Evolutionary conservation across 176 grass and related monocot species (phyloP).

Genomic region (Alloteropsis semialata): DNA sequence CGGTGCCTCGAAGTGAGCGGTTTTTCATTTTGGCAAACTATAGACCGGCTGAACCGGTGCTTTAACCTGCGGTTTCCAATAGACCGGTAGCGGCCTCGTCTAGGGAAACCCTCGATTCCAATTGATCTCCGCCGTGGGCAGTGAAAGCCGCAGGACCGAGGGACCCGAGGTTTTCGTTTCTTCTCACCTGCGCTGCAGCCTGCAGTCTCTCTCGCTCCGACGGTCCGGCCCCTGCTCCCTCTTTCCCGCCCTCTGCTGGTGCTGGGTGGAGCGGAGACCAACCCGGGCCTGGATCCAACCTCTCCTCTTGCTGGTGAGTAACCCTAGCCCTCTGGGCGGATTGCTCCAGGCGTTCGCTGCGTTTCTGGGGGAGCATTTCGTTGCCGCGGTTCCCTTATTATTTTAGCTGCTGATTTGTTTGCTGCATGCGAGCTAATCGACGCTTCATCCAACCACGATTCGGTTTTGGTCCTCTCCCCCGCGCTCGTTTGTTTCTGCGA

Average conservation of each 20-base stretch:
- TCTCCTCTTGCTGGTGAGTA: background rate
- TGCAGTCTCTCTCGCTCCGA: too few species aligned
- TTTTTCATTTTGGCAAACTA: too few species aligned
- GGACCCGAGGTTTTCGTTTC: too few species aligned
- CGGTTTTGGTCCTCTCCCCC: background rate
- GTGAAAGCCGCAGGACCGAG: too few species aligned
- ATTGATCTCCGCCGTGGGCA: too few species aligned
- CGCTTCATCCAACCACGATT: background rate
- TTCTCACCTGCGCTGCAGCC: too few species aligned
- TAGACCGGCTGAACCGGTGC: too few species aligned
- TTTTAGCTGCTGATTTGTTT: background rate
- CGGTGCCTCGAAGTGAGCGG: too few species aligned
- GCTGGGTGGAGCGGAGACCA: background rate
- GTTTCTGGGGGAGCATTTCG: background rate
- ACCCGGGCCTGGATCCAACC: background rate
- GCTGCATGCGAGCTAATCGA: background rate
- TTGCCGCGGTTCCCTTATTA: background rate
- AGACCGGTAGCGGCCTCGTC: too few species aligned
- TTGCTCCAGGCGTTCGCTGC: background rate
- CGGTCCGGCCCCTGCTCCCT: background rate
- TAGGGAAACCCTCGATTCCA: too few species aligned
- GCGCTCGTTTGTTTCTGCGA: background rate
- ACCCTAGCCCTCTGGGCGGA: background rate
- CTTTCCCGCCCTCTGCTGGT: background rate
- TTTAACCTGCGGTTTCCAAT: too few species aligned